Conservation (phyloP, 768 basidiomycete genomes). For the Xerocomellus chrysenteron region DNA sequence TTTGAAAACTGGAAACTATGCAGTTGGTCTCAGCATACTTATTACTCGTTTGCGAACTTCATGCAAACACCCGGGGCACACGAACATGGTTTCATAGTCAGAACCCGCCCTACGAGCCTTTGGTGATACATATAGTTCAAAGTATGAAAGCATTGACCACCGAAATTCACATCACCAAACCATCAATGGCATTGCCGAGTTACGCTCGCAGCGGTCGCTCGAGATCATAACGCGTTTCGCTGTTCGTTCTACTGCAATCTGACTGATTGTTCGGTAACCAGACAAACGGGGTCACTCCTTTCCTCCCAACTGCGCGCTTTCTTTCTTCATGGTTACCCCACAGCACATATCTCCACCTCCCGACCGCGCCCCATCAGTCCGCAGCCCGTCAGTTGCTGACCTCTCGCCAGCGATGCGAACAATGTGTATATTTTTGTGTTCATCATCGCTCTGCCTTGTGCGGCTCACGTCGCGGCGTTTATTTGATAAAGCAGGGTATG, state of each 20-base stretch:
- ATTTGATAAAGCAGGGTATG: background rate
- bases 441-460: too few relatives aligned
- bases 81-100: too few relatives aligned
- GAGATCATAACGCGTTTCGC: background rate
- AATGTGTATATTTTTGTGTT: too few relatives aligned
- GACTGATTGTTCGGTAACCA: background rate
- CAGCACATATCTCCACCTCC: background rate
- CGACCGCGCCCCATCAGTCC: background rate
- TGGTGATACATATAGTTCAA: too few relatives aligned
- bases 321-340: background rate
- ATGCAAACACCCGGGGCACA: too few relatives aligned
- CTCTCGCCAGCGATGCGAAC: too few relatives aligned
- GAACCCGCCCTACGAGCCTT: too few relatives aligned
- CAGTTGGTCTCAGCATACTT: background rate
- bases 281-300: background rate
- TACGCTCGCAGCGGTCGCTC: background rate
- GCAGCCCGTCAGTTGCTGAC: background rate
- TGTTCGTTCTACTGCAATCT: too few relatives aligned
- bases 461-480: too few relatives aligned
- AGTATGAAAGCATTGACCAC: background rate
- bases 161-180: background rate
- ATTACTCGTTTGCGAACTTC: too few relatives aligned
- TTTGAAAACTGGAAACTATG: background rate
- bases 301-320: background rate
- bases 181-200: background rate